A percentile compares a stretch with the other conserved stretches of the same genome.
Conservation (phyloP, 495 filamentous ascomycete species). For the Trichoderma erinaceum region DNA sequence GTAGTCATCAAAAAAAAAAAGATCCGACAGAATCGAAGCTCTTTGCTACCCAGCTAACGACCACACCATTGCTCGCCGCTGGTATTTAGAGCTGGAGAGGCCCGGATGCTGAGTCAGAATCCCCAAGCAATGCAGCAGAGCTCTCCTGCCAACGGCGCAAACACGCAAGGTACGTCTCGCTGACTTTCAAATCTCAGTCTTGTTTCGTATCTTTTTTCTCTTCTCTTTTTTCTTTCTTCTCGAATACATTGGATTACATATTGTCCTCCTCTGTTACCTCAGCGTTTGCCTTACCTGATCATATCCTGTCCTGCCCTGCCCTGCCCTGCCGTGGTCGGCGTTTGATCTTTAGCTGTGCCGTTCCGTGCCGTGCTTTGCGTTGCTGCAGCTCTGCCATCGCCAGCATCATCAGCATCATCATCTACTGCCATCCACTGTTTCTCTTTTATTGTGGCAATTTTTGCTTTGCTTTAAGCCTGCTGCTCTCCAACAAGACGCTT, state of each 20-base stretch:
- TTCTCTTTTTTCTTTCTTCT: background rate
- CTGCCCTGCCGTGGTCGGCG: background rate
- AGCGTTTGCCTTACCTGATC: background rate
- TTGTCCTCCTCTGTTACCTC: background rate
- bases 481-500: background rate
- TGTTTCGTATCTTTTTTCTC: background rate
- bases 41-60: background rate
- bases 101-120: conserved; percentile 14
- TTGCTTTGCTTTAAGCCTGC: background rate
- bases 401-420: background rate
- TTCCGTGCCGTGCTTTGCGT: background rate
- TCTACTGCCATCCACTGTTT: background rate
- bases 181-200: background rate
- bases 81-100: background rate
- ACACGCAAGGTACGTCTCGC: conserved; percentile 1
- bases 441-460: background rate
- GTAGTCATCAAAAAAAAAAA: conserved; percentile 12
- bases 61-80: background rate
- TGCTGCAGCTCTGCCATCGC: conserved; percentile 2
- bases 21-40: background rate
- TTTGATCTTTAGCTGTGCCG: background rate
- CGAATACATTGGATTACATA: background rate
- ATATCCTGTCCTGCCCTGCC: background rate
- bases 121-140: conserved; percentile 11
- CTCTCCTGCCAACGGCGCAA: conserved; percentile 13